Percentiles rank a stretch among this genome's conserved stretches.
Conservation (phyloP, 768 basidiomycete species). For the Kockovaella imperatae region DNA sequence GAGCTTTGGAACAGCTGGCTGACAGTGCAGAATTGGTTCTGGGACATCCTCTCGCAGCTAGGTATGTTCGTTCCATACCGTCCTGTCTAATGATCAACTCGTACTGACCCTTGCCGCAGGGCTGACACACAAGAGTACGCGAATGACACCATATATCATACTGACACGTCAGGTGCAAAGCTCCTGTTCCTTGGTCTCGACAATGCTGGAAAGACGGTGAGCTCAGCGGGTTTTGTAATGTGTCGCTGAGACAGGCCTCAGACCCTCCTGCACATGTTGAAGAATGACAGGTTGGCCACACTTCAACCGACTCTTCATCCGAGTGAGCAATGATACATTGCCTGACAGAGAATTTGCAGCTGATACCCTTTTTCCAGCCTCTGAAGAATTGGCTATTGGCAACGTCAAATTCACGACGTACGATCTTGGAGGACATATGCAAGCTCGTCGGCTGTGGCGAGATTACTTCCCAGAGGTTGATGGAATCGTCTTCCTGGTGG, state of each 20-base stretch:
- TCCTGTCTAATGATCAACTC: background rate
- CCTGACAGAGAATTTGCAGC: background rate
- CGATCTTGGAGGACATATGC: conserved; percentile 94
- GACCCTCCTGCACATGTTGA: conserved; percentile 97
- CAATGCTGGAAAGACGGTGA: conserved; percentile 97
- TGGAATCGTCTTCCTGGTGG: conserved; percentile 96
- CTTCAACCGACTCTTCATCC: conserved; percentile 97
- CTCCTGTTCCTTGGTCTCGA: conserved; percentile 98
- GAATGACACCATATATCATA: background rate
- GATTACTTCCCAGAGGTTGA: conserved; percentile 99
- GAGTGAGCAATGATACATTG: conserved; percentile 51
- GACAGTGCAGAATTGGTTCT: conserved; percentile 95
- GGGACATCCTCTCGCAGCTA: conserved; percentile 86
- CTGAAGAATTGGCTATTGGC: conserved; percentile 96
- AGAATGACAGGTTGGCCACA: conserved; percentile 95
- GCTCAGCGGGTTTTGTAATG: conserved; percentile 26
- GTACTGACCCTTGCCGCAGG: conserved; percentile 49
- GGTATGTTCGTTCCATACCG: conserved; percentile 57
- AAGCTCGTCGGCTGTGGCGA: conserved; percentile 98
- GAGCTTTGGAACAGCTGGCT: too few relatives aligned
- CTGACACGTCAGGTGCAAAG: conserved; percentile 58
- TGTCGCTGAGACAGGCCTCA: conserved; percentile 39
- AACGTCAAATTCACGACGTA: conserved; percentile 99
- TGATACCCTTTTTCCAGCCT: too few relatives aligned
- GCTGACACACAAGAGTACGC: conserved; percentile 77